Base-by-base conservation (phyloP, 768 basidiomycete genomes). In the Termitomyces sp. region DNA sequence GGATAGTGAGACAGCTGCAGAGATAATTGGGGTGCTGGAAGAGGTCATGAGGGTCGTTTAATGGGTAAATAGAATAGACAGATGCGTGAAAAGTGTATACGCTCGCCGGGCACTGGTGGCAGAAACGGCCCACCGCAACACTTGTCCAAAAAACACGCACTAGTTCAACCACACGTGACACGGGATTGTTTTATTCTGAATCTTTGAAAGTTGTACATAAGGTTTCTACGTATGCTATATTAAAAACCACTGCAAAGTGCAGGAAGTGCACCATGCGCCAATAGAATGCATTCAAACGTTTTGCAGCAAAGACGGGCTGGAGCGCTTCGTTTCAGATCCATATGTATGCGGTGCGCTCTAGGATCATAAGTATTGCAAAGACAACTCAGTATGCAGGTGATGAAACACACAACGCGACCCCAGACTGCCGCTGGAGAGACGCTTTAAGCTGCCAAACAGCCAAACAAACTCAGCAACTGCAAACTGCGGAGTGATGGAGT, bases 401-500 rank as follows among this genome's bases (percentile, higher is more conserved):
- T 50, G 31, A 56, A 32, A n/a, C 20, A 56, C 42, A 20, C 53
- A 54, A 31, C 29, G 14, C 51, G 37, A 53, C 37, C 12, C 60
- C 53, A 43, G 60, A 49, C 40, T 50, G 65, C 51, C 57, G 58
- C 31, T 54, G 54, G 34, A 72, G 63, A 63, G 67, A 67, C 64
- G 64, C 68, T 66, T 70, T 74, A 32, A 74, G 67, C 73, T 74
- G 48, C 34, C n/a, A 56, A 38, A 36, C 45, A 43, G 48, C 34
- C n/a, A 56, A 38, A 36, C 45, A 43, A 46, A 9, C 34, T 66
- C 49, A 62, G 56, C 15, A 58, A 59, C 65, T 63, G 60, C 47
- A 48, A 49, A 15, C 34, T 38, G 20, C 34, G 42, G 17, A 42
- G 25, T 4, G 5, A 32, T 32, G 15, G 31, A 32, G 17, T 11